These are phyloP conservation scores for Trichomonascaceae sp. DNA, from an alignment of 1,139 yeast genomes.

Conservation along the genomic window DNA sequence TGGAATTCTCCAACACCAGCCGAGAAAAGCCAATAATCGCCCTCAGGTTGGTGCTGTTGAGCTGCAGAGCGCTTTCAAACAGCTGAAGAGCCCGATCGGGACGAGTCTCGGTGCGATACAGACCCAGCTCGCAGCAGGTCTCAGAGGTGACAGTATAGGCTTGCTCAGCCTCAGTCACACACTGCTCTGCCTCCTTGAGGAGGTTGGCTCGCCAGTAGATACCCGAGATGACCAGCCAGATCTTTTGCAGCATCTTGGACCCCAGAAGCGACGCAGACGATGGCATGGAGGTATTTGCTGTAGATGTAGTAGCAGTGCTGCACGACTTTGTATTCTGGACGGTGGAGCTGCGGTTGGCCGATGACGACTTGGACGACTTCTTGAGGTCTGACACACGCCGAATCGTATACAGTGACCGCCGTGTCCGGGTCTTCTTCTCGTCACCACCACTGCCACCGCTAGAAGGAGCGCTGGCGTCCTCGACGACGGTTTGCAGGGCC, in stretches of 20 bases:
- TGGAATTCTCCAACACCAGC: slow-evolving; percentile 30
- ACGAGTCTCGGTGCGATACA: slow-evolving; percentile 28
- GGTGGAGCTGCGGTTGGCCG: background rate
- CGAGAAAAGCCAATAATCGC: slow-evolving; percentile 59
- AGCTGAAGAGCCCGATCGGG: slow-evolving; percentile 43
- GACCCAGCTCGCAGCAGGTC: slow-evolving; percentile 44
- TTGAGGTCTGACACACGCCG: background rate
- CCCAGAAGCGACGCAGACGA: background rate
- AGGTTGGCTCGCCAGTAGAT: slow-evolving; percentile 48
- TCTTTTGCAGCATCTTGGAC: slow-evolving; percentile 33
- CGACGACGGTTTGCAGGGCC: background rate
- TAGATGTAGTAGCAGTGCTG: background rate
- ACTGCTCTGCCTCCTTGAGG: slow-evolving; percentile 51
- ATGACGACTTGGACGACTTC: slow-evolving; percentile 1
- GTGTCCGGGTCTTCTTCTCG: slow-evolving; percentile 1
- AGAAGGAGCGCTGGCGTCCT: background rate
- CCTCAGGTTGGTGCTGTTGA: slow-evolving; percentile 36
- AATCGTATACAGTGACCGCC: slow-evolving; percentile 1
- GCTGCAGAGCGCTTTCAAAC: slow-evolving; percentile 54
- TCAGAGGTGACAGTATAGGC: slow-evolving; percentile 37
- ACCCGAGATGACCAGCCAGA: slow-evolving; percentile 68
- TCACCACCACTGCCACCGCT: background rate
- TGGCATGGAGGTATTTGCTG: background rate
- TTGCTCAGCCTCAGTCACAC: slow-evolving; percentile 59
- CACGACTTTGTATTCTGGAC: background rate